A percentile compares a stretch with the other conserved stretches of the same genome.
phyloP scores from a whole-genome alignment of 2,329 filamentous ascomycete species.

The Alternaria triticimaculans region DNA sequence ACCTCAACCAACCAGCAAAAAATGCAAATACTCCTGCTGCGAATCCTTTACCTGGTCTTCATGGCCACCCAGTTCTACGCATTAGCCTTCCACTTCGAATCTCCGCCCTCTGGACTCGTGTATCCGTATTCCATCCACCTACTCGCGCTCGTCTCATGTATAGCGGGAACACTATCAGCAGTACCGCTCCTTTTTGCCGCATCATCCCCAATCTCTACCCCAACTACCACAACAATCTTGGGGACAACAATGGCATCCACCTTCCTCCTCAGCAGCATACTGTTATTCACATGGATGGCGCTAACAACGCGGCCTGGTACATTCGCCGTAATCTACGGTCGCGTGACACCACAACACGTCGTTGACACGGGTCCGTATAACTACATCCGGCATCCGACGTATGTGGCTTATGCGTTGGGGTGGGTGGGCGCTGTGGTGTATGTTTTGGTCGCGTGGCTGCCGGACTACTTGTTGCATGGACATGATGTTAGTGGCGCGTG shows the following conservation, averaged over 20 bases:
- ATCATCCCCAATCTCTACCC: neutral
- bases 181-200: neutral
- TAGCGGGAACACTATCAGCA: neutral
- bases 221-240: neutral
- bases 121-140: neutral
- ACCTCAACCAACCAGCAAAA: neutral
- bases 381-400: neutral
- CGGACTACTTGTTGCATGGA: neutral
- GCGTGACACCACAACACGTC: neutral
- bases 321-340: neutral
- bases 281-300: neutral
- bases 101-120: neutral
- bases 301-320: neutral
- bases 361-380: neutral
- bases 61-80: neutral
- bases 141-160: neutral
- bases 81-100: neutral
- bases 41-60: neutral
- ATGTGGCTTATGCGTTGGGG: neutral
- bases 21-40: neutral
- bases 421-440: neutral
- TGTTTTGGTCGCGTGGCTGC: neutral
- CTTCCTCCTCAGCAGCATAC: neutral
- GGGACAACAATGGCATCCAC: neutral
- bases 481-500: neutral